A percentile compares a stretch with the other conserved stretches of the same genome.
These are phyloP conservation scores for Solanum phureja DNA, from an alignment of 257 asterid genomes.

Conservation along the genomic window DNA sequence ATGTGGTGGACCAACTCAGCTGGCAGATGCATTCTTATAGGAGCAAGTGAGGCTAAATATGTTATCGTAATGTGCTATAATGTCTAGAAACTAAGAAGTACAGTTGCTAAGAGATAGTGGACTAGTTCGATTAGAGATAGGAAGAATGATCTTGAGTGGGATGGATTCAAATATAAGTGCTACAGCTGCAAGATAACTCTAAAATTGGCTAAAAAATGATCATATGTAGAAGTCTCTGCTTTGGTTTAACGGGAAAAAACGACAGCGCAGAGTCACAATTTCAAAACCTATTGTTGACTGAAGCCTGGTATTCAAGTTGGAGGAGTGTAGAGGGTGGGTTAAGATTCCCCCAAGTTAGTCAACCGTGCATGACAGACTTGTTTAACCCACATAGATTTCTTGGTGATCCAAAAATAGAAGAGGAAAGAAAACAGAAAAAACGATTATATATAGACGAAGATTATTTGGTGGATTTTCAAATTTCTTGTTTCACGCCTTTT, in stretches of 20 bases:
- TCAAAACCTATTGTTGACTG: not conserved
- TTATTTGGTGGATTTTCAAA: not conserved
- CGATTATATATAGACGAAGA: not conserved
- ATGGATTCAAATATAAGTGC: not conserved
- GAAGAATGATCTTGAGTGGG: not conserved
- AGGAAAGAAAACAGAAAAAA: not conserved
- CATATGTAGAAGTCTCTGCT: not conserved
- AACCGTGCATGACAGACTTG: not conserved
- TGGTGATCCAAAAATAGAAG: not conserved
- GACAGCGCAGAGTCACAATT: not conserved
- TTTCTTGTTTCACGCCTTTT: not conserved
- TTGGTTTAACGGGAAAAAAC: not conserved
- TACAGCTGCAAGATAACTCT: not conserved
- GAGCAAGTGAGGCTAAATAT: not conserved
- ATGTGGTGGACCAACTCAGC: not conserved
- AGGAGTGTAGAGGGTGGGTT: not conserved
- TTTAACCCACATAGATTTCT: not conserved
- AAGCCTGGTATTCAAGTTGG: not conserved
- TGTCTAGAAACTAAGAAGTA: not conserved
- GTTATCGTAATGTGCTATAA: not conserved
- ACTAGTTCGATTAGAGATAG: not conserved
- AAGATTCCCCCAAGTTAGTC: not conserved
- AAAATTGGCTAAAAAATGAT: not conserved
- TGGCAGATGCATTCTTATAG: not conserved
- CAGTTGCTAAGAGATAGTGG: not conserved